Evolutionary conservation across 2,329 filamentous ascomycete genomes (phyloP).

Genomic region (Cadophora luteo-olivacea): DNA sequence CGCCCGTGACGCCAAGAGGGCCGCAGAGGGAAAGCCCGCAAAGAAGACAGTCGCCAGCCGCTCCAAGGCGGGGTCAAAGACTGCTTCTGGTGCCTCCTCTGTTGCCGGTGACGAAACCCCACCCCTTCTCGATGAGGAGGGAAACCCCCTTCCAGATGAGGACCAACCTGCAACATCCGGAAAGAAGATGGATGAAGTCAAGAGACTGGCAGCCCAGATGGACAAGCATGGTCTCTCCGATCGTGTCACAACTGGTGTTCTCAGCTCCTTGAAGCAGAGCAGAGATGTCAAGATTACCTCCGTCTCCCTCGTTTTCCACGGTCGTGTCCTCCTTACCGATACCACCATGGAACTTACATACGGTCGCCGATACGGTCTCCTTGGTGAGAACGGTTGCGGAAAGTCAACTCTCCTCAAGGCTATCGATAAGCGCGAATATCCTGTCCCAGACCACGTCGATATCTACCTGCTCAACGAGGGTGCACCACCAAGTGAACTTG

Average conservation of each 20-base stretch:
- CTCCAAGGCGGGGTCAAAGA: slow-evolving; percentile 72
- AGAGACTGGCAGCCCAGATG: slow-evolving; percentile 89
- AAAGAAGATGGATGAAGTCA: slow-evolving; percentile 79
- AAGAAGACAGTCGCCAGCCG: slow-evolving; percentile 77
- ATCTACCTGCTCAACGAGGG: slow-evolving; percentile 99
- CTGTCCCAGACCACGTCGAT: slow-evolving; percentile 94
- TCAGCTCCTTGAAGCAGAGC: slow-evolving; percentile 82
- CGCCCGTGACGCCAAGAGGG: slow-evolving; percentile 75
- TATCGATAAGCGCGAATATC: slow-evolving; percentile 91
- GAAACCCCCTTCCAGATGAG: slow-evolving; percentile 56
- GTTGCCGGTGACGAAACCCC: slow-evolving; percentile 72
- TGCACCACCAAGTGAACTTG: slow-evolving; percentile 85
- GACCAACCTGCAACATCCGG: slow-evolving; percentile 73
- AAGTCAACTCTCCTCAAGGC: slow-evolving; percentile 98
- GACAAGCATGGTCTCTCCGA: slow-evolving; percentile 97
- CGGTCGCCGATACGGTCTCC: slow-evolving; percentile 88
- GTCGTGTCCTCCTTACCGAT: slow-evolving; percentile 93
- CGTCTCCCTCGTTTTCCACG: slow-evolving; percentile 94
- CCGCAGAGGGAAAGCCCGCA: slow-evolving; percentile 73
- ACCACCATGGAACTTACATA: slow-evolving; percentile 83
- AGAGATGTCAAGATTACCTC: slow-evolving; percentile 90
- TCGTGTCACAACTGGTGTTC: slow-evolving; percentile 96
- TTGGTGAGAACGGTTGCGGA: slow-evolving; percentile 99
- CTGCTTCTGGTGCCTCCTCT: slow-evolving; percentile 66
- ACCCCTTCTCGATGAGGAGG: slow-evolving; percentile 67